A percentile compares a stretch with the other conserved stretches of the same genome.
Evolutionary conservation across 2,329 filamentous ascomycete genomes (phyloP).

Genomic region (Septoria linicola): DNA sequence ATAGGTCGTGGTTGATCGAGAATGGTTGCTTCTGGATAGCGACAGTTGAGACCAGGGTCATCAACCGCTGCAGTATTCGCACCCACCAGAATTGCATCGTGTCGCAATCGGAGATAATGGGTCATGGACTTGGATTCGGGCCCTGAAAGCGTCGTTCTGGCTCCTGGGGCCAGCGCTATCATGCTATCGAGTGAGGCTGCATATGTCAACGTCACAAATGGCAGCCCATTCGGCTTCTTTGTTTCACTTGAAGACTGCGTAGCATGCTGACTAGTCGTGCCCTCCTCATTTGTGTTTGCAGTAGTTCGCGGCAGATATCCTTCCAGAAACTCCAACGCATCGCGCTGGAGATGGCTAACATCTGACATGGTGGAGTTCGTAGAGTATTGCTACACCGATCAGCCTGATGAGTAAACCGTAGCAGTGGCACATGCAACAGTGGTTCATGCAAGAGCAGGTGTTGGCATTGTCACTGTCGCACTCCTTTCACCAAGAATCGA

Average conservation of each 20-base stretch:
- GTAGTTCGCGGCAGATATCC: conserved; percentile 46
- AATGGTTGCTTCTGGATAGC: conserved; percentile 57
- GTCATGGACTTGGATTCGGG: conserved; percentile 87
- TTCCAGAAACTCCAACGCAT: conserved; percentile 48
- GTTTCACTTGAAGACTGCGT: too few species aligned
- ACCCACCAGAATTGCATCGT: conserved; percentile 83
- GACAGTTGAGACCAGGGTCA: conserved; percentile 81
- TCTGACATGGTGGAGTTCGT: conserved; percentile 24
- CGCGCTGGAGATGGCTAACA: conserved; percentile 36
- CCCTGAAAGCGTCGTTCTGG: conserved; percentile 81
- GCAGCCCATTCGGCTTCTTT: conserved; percentile 36
- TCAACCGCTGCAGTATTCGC: conserved; percentile 82
- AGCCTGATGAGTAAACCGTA: too few species aligned
- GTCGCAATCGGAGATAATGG: conserved; percentile 77
- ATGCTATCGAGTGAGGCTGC: conserved; percentile 85
- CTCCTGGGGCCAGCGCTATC: conserved; percentile 69
- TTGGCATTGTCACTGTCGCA: too few species aligned
- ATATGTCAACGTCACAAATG: conserved; percentile 78
- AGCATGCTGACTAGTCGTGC: neutral
- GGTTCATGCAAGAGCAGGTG: neutral
- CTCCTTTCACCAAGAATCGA: too few species aligned
- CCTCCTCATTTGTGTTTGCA: conserved; percentile 5
- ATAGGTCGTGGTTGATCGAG: conserved; percentile 73
- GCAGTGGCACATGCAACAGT: too few species aligned
- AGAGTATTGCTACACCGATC: too few species aligned